Conservation (phyloP, 768 basidiomycete species). For the Naganishia antarctica region DNA sequence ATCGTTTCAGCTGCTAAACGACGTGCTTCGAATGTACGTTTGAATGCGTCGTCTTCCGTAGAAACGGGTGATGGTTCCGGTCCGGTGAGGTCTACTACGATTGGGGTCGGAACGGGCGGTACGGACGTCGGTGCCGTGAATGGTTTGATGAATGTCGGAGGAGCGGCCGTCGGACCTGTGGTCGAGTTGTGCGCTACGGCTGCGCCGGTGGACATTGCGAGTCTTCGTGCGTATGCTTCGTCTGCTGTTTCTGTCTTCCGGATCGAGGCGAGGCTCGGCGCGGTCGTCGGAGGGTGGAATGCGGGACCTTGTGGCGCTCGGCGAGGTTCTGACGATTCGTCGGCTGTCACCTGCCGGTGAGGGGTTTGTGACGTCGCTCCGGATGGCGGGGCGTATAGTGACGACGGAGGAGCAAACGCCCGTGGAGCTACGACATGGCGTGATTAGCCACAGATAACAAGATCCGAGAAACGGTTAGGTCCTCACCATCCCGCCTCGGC, state of each 20-base stretch:
- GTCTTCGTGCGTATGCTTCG: constrained; percentile 37
- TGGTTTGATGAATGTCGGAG: too few relatives aligned
- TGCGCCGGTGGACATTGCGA: constrained; percentile 44
- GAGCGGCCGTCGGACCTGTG: too few relatives aligned
- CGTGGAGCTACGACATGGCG: constrained; percentile 30
- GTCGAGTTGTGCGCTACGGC: too few relatives aligned
- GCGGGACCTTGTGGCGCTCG: too few relatives aligned
- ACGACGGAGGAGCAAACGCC: constrained; percentile 25
- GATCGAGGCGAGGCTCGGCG: constrained; percentile 9
- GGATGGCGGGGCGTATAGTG: constrained; percentile 10
- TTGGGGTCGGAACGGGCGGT: background rate
- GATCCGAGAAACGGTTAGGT: too few relatives aligned
- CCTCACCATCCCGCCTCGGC: constrained; percentile 44
- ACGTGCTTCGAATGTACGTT: constrained; percentile 37
- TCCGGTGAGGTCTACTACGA: too few relatives aligned
- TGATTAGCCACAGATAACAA: constrained; percentile 38
- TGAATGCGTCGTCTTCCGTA: too few relatives aligned
- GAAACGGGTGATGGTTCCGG: too few relatives aligned
- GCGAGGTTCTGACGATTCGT: too few relatives aligned
- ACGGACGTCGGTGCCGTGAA: background rate
- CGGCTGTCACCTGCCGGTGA: background rate
- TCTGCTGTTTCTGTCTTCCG: constrained; percentile 34
- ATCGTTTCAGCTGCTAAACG: constrained; percentile 45
- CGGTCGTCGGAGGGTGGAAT: background rate
- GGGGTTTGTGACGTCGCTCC: background rate